Base-by-base conservation (phyloP, 192 early-diverging fungal genomes). In the Phlyctochytrium arcticum region DNA sequence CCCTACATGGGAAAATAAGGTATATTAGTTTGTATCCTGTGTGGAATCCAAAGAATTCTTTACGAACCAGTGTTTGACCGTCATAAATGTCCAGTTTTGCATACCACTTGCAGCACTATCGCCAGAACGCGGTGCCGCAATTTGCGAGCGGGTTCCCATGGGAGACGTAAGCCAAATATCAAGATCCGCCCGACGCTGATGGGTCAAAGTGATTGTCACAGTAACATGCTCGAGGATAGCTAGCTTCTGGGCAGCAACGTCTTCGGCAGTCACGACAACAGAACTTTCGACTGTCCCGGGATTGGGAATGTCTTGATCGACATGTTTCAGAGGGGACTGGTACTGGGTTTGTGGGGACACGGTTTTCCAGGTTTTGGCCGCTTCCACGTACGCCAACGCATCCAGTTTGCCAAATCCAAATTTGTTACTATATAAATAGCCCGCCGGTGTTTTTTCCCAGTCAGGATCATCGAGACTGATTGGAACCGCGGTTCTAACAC, bases 381-480 rank as follows among this genome's bases (percentile, higher is more conserved):
- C 76, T 53, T 94, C 87, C 10, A 99, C 88, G 5, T 96, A 81
- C 24, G 71, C 73, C 59, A 84, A 90, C 1, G 89, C 89, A 74
- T 99, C 92, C 47, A 98, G 63, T 50, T 85, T 91, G 21, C 96
- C 96, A 71, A 90, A 99, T 0, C 96, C 96, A 62, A 85, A 99
- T 53, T 91, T 91, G 80, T 98, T 91, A 75, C 89, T 94, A 75
- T 86, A 97, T 54, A 70, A 66, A 26, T 92, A 86, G 12, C 90
- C 90, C 4, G 80, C 72, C 5, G 87, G 79, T 9, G 87, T 88
- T 2, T 55, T 47, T 2, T 67, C 34, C 96, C 96, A 99, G 49
- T 86, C 89, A 6, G 68, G 46, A 67, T 96, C 92, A 29, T 68
- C 64, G 2, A 79, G 54, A 24, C 84, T 78, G 4, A 99, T 69